Evolutionary conservation across 495 filamentous ascomycete species (phyloP).

Genomic region (Zalerion maritima): DNA sequence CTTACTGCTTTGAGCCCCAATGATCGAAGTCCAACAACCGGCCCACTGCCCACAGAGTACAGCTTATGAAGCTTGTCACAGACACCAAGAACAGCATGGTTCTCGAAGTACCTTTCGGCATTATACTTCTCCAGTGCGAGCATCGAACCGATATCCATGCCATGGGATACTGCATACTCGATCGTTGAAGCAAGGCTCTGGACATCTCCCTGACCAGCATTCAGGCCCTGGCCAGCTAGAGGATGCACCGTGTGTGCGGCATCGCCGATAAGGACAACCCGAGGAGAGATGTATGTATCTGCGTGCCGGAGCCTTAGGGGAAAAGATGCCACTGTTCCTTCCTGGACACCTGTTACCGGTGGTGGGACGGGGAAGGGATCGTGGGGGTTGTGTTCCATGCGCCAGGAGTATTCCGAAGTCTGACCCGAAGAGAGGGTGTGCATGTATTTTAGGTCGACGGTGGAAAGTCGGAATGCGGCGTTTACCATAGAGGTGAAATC

Average conservation of each 20-base stretch:
- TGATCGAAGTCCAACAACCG: conserved; percentile 62
- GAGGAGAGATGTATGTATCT: conserved; percentile 76
- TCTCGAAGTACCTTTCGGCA: conserved; percentile 60
- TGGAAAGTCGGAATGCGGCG: conserved; percentile 72
- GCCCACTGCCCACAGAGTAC: conserved; percentile 60
- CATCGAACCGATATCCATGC: conserved; percentile 64
- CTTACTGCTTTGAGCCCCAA: conserved; percentile 67
- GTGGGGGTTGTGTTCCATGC: conserved; percentile 50
- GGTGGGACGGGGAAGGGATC: conserved; percentile 31
- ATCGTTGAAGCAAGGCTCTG: conserved; percentile 59
- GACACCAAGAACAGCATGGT: conserved; percentile 75
- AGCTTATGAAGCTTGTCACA: conserved; percentile 91
- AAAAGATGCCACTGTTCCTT: conserved; percentile 74
- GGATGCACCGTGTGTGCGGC: conserved; percentile 93
- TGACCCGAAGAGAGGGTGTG: conserved; percentile 45
- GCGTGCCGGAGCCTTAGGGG: conserved; percentile 84
- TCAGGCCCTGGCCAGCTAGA: conserved; percentile 86
- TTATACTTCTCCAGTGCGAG: conserved; percentile 69
- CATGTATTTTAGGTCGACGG: conserved; percentile 73
- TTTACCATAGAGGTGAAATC: conserved; percentile 85
- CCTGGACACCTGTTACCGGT: conserved; percentile 50
- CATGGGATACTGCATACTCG: conserved; percentile 60
- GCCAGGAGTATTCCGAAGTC: conserved; percentile 66
- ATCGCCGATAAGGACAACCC: conserved; percentile 80
- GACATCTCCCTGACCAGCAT: conserved; percentile 82